Percentiles rank a stretch among this genome's conserved stretches.
phyloP scores from a whole-genome alignment of 371 early-diverging fungal genomes.

The Coemansia sp. region DNA sequence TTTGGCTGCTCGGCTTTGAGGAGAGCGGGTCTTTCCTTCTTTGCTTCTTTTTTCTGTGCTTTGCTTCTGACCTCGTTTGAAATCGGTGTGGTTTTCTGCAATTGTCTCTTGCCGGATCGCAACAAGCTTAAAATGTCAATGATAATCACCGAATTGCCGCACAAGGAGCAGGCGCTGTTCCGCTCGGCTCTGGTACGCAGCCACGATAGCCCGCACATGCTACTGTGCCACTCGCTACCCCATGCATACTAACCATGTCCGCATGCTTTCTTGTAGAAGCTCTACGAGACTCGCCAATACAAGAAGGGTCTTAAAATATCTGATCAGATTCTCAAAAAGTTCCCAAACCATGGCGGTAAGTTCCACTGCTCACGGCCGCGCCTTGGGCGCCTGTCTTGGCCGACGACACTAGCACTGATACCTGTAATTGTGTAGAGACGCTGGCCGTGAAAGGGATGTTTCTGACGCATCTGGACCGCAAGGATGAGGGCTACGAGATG shows the following conservation, averaged over 20 bases:
- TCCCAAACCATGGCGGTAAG: constrained; percentile 81
- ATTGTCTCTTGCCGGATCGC: neutral
- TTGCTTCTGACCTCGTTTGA: neutral
- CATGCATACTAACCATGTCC: neutral
- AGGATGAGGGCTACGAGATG: constrained; percentile 87
- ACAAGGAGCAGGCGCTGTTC: constrained; percentile 50
- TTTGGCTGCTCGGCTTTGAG: no score
- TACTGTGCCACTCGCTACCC: neutral
- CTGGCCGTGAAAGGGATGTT: constrained; percentile 95
- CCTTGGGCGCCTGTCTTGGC: neutral
- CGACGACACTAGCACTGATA: neutral
- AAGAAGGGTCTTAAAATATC: constrained; percentile 90
- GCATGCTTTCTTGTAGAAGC: constrained; percentile 63
- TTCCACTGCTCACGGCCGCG: constrained; percentile 22
- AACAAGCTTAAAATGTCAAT: constrained; percentile 30
- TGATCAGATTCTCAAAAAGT: constrained; percentile 90
- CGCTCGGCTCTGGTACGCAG: constrained; percentile 47
- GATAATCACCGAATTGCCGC: constrained; percentile 46
- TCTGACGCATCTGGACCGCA: constrained; percentile 79
- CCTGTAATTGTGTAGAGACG: constrained; percentile 63
- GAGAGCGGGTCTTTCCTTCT: neutral
- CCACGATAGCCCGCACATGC: neutral
- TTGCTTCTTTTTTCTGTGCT: neutral
- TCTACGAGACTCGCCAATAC: constrained; percentile 92
- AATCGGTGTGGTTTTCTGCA: neutral